Evolutionary conservation across 1,284 basidiomycete species (phyloP).

Genomic region (Melanopsichium pennsylvanicum): DNA sequence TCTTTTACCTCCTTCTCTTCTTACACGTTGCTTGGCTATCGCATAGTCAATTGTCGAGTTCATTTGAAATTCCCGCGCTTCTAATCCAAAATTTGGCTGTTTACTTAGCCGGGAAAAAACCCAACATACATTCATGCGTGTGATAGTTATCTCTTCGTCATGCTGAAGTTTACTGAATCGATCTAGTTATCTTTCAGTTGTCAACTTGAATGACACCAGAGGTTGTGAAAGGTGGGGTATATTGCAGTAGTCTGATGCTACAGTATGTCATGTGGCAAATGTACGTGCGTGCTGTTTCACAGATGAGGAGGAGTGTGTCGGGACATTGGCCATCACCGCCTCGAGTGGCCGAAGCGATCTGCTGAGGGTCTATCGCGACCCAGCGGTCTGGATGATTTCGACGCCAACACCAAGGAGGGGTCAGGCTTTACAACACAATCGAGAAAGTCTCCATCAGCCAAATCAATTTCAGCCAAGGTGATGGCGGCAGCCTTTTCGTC

Average conservation of each 20-base stretch:
- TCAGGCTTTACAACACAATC: constrained; percentile 50
- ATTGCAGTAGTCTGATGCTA: neutral
- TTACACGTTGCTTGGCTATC: neutral
- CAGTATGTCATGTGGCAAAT: too few relatives aligned
- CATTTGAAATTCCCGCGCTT: constrained; percentile 6
- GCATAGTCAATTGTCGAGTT: constrained; percentile 23
- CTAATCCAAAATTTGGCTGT: constrained; percentile 26
- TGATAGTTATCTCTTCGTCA: too few relatives aligned
- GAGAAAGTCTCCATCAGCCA: constrained; percentile 33
- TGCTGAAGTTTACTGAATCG: too few relatives aligned
- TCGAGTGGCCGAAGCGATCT: constrained; percentile 11
- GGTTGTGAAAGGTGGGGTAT: neutral
- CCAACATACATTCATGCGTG: too few relatives aligned
- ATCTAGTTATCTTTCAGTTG: too few relatives aligned
- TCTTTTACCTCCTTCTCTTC: neutral
- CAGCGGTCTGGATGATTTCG: constrained; percentile 9
- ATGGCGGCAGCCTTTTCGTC: constrained; percentile 34
- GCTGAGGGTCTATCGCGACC: constrained; percentile 13
- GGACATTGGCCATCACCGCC: too few relatives aligned
- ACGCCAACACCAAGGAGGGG: constrained; percentile 16
- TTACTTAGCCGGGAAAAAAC: constrained; percentile 11
- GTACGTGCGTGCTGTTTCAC: neutral
- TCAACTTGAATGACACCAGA: too few relatives aligned
- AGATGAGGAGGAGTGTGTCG: neutral
- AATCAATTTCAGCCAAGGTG: constrained; percentile 32